These are phyloP conservation scores for Aspergillus chevalieri DNA, from an alignment of 2,329 filamentous ascomycete genomes.

Conservation along the genomic window DNA sequence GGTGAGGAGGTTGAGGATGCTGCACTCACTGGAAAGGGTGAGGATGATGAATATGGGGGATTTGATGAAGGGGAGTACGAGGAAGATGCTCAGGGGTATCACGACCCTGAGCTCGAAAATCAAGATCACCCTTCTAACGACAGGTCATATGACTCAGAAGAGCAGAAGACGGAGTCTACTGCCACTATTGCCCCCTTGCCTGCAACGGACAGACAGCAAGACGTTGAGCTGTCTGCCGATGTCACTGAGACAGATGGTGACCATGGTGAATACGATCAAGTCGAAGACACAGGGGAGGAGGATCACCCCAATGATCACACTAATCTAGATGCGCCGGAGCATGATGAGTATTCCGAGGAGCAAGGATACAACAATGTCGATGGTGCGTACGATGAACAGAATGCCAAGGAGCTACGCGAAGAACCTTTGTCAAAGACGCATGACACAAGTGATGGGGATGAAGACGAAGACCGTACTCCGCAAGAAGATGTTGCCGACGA, in stretches of 20 bases:
- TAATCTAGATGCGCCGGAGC: conserved; percentile 6
- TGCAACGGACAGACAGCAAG: conserved; percentile 11
- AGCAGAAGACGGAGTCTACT: conserved; percentile 23
- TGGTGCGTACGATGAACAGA: conserved; percentile 7
- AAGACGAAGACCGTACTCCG: conserved; percentile 6
- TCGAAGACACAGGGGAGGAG: conserved; percentile 7
- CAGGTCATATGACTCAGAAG: conserved; percentile 22
- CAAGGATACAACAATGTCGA: conserved; percentile 4
- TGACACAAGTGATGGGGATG: conserved; percentile 9
- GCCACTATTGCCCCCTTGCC: conserved; percentile 20
- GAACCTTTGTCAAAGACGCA: conserved; percentile 4
- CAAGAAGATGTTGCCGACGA: conserved; percentile 9
- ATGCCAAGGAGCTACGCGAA: conserved; percentile 8
- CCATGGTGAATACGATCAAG: conserved; percentile 32
- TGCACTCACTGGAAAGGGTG: not conserved
- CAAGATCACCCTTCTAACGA: conserved; percentile 9
- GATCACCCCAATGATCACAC: conserved; percentile 12
- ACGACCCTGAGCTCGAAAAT: conserved; percentile 7
- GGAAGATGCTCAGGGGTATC: conserved; percentile 5
- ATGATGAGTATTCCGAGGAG: conserved; percentile 5
- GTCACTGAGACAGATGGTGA: conserved; percentile 4
- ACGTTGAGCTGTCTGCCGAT: conserved; percentile 9
- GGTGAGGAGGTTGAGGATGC: not conserved
- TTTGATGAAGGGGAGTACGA: conserved; percentile 2
- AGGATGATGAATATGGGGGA: conserved; percentile 11